Conservation (phyloP, 495 filamentous ascomycete species). For the Staphylotrichum tortipilum region DNA sequence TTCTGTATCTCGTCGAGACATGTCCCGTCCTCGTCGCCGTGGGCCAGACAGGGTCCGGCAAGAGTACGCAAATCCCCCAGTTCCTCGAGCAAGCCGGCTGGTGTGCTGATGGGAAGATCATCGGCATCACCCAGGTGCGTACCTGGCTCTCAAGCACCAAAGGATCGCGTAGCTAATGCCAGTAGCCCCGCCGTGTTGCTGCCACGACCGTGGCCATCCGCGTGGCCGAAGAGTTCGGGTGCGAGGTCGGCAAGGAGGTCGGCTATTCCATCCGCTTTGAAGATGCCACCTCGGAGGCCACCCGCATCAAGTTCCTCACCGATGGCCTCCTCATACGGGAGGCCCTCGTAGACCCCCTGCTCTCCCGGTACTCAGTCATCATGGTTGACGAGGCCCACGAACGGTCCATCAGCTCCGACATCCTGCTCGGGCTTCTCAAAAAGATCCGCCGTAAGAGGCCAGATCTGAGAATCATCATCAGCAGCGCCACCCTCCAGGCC, state of each 20-base stretch:
- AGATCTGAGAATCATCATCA: conserved; percentile 83
- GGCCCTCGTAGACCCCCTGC: conserved; percentile 82
- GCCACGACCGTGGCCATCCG: conserved; percentile 84
- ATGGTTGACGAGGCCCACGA: conserved; percentile 99
- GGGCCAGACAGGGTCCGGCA: conserved; percentile 84
- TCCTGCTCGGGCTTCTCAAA: conserved; percentile 88
- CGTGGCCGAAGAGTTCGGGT: conserved; percentile 89
- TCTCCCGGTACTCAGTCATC: conserved; percentile 90
- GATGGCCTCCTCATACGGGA: conserved; percentile 93
- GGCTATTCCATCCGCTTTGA: conserved; percentile 97
- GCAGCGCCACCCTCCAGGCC: conserved; percentile 89
- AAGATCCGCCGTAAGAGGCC: conserved; percentile 78
- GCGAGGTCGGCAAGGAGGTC: conserved; percentile 86
- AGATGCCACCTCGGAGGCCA: conserved; percentile 80
- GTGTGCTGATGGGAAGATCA: conserved; percentile 68
- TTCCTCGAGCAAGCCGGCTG: conserved; percentile 85
- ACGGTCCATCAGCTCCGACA: conserved; percentile 85
- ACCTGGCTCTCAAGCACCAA: background rate
- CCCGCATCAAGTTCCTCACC: conserved; percentile 91
- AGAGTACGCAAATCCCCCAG: conserved; percentile 84
- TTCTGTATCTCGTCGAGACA: conserved; percentile 71
- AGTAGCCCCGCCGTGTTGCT: conserved; percentile 79
- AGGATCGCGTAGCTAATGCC: conserved; percentile 8
- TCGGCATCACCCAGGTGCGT: conserved; percentile 85
- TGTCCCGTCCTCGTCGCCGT: conserved; percentile 76